phyloP scores from a whole-genome alignment of 2,329 filamentous ascomycete species.

The Zasmidium cellare region DNA sequence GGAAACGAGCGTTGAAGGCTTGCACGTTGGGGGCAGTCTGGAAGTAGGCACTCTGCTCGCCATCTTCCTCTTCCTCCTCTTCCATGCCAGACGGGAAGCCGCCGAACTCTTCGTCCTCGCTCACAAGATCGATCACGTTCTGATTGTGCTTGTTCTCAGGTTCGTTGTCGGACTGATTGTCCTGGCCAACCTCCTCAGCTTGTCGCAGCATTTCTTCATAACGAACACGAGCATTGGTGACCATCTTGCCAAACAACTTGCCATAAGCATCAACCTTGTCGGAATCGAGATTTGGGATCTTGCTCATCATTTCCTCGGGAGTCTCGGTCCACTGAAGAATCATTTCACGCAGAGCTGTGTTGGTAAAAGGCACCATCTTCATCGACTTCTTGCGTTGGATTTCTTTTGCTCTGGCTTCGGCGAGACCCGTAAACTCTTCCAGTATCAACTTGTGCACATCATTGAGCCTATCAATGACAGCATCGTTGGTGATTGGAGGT shows the following conservation, averaged over 20 bases:
- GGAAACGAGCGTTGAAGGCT: conserved; percentile 24
- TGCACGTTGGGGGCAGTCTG: conserved; percentile 10
- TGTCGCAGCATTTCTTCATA: conserved; percentile 42
- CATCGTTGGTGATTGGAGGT: conserved; percentile 60
- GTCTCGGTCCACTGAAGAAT: conserved; percentile 66
- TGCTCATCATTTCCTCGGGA: conserved; percentile 58
- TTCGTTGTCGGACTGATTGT: conserved; percentile 42
- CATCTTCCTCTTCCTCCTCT: conserved; percentile 33
- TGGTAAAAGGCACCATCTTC: conserved; percentile 64
- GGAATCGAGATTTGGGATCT: conserved; percentile 62
- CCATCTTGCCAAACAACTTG: conserved; percentile 58
- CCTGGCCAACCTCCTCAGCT: conserved; percentile 26
- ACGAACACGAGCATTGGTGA: conserved; percentile 43
- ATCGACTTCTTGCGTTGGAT: conserved; percentile 62
- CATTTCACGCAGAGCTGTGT: conserved; percentile 71
- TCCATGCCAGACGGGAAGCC: conserved; percentile 40
- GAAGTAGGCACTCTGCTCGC: conserved; percentile 30
- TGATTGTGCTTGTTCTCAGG: conserved; percentile 51
- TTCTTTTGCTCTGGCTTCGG: conserved; percentile 60
- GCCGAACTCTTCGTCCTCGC: conserved; percentile 44
- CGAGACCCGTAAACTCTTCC: conserved; percentile 64
- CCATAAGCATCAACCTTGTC: conserved; percentile 66
- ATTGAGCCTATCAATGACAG: conserved; percentile 54
- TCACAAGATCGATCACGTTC: conserved; percentile 50
- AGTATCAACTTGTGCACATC: conserved; percentile 65